Conservation (phyloP, 352 stramenopile genomes). For the Phytophthora palmivora region DNA sequence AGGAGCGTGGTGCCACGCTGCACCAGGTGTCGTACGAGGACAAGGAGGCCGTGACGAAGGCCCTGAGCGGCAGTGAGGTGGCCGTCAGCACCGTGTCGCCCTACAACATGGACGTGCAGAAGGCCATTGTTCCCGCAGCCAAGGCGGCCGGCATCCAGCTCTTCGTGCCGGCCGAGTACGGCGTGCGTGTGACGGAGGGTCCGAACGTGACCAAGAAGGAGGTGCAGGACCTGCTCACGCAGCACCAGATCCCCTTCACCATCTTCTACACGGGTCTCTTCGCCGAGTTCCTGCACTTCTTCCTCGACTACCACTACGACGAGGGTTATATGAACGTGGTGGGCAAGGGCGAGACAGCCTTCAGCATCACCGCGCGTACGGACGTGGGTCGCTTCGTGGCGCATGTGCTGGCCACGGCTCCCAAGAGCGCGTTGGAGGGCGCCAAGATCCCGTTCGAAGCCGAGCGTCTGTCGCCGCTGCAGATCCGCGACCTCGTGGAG, state of each 20-base stretch:
- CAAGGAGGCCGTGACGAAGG: slow-evolving; percentile 24
- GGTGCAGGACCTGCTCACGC: slow-evolving; percentile 26
- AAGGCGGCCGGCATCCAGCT: slow-evolving; percentile 38
- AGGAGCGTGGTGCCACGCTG: slow-evolving; percentile 31
- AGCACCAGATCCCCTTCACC: slow-evolving; percentile 32
- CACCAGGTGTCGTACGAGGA: slow-evolving; percentile 31
- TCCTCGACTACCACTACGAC: slow-evolving; percentile 30
- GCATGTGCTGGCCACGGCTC: slow-evolving; percentile 26
- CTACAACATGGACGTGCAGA: slow-evolving; percentile 12
- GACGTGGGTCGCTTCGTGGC: slow-evolving; percentile 36
- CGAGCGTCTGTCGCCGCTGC: slow-evolving; percentile 27
- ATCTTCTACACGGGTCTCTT: slow-evolving; percentile 38
- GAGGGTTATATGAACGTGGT: slow-evolving; percentile 28
- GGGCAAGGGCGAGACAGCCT: slow-evolving; percentile 24
- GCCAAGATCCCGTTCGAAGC: slow-evolving; percentile 28
- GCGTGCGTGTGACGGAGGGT: slow-evolving; percentile 17
- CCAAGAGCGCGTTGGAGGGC: slow-evolving; percentile 21
- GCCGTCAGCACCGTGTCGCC: neutral
- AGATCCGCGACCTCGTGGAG: slow-evolving; percentile 29
- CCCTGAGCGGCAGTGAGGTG: slow-evolving; percentile 30
- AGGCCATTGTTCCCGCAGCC: slow-evolving; percentile 10
- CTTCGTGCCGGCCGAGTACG: slow-evolving; percentile 34
- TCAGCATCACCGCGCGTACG: slow-evolving; percentile 25
- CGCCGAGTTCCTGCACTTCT: slow-evolving; percentile 17
- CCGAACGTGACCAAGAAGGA: slow-evolving; percentile 29